Base-by-base conservation (phyloP, 176 grass and related monocot genomes). In the Areca catechu region DNA sequence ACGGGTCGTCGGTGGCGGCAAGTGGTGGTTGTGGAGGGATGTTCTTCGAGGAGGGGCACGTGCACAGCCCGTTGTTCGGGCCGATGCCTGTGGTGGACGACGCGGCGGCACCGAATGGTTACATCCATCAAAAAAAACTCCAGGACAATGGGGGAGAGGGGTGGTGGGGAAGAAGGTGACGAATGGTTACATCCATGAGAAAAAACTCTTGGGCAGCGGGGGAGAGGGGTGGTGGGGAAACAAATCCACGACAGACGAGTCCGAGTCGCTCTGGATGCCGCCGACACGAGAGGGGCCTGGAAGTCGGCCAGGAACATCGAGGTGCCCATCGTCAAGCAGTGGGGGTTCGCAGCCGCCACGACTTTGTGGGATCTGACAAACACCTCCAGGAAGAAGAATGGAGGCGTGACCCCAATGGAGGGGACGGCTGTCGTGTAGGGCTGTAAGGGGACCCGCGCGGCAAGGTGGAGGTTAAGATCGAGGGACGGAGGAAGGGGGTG, bases 41-140 rank as follows among this genome's bases (percentile, higher is more conserved):
- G 48, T 98, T 88, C 76, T 98, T 98, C 65, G 93, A 98, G 49
- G 93, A 98, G 65, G 93, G 88, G 0, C 89, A 98, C 65, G 93
- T 98, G 76, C 93, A 98, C 66, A 98, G 93, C 81, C 93, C 93
- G 22, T 73, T 98, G 22, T 98, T 98, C 62, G 89, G 87, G 56
- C 93, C 88, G 21, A 98, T 98, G 93, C 93, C 93, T 0, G 24
- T 88, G 34, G 76, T 48, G 18, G 93, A 98, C 57, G 93, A 98
- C 65, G 70, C 62, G 9, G 7, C 34, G 30, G 30, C 30, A 7
- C 7, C 30, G 6, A n/a, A n/a, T n/a, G n/a, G n/a, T n/a, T n/a
- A n/a, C n/a, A n/a, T n/a, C n/a, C n/a, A n/a, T n/a, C n/a, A n/a
- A n/a, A n/a, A n/a, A n/a, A n/a, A n/a, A n/a, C n/a, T n/a, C n/a